Evolutionary conservation across 2,329 filamentous ascomycete genomes (phyloP).

Genomic region (Fusarium illudens): DNA sequence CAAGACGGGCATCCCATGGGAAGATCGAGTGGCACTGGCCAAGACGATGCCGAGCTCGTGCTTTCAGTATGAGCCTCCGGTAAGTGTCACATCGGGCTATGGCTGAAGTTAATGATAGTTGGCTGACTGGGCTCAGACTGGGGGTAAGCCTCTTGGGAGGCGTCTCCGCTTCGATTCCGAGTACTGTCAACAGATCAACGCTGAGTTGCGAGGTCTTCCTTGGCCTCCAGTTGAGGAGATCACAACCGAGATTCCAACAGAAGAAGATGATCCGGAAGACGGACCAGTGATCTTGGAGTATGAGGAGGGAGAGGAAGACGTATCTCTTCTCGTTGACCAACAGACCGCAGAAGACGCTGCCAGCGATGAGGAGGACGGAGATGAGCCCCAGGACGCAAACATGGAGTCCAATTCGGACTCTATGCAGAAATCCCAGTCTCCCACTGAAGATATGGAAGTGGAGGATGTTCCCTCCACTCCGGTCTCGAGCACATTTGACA

Average conservation of each 20-base stretch:
- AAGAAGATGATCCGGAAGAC: not conserved
- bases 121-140: constrained; percentile 38
- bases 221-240: constrained; percentile 35
- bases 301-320: not conserved
- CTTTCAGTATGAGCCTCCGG: constrained; percentile 59
- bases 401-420: not conserved
- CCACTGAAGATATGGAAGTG: not conserved
- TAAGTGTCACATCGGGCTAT: constrained; percentile 41
- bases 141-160: constrained; percentile 51
- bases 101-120: not conserved
- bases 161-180: constrained; percentile 46
- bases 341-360: too few species aligned
- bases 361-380: not conserved
- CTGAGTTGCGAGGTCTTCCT: constrained; percentile 41
- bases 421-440: not conserved
- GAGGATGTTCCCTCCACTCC: not conserved
- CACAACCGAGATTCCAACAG: not conserved
- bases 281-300: not conserved
- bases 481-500: not conserved
- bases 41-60: constrained; percentile 42
- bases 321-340: not conserved
- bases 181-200: constrained; percentile 48
- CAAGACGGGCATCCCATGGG: constrained; percentile 68
- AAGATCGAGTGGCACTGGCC: constrained; percentile 56
- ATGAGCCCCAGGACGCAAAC: not conserved